A percentile compares a stretch with the other conserved stretches of the same genome.
phyloP scores from a whole-genome alignment of 2,329 filamentous ascomycete genomes.

The Curvularia sp. region DNA sequence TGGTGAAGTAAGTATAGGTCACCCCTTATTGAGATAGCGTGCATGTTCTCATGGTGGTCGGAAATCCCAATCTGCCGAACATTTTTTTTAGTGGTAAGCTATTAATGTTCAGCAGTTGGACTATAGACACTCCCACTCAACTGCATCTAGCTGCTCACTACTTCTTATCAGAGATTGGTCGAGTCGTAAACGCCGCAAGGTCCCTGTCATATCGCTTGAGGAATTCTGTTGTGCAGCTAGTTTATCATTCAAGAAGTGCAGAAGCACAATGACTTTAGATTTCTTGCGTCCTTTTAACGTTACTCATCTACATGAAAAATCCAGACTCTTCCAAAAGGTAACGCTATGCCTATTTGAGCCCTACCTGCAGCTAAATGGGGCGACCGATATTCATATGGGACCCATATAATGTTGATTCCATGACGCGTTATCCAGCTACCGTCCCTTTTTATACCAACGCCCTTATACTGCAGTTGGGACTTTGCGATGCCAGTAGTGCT shows the following conservation, averaged over 20 bases:
- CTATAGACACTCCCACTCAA: too few species aligned
- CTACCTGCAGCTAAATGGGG: conserved; percentile 22
- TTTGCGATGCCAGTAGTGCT: conserved; percentile 5
- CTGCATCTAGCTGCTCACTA: too few species aligned
- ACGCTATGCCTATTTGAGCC: conserved; percentile 20
- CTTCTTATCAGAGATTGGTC: too few species aligned
- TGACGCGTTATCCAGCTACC: conserved; percentile 28
- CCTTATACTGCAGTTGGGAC: conserved; percentile 20
- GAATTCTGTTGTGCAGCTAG: neutral
- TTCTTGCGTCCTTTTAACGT: neutral
- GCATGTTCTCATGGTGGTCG: too few species aligned
- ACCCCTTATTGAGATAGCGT: too few species aligned
- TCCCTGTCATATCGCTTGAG: neutral
- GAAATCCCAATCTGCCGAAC: neutral
- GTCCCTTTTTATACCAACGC: conserved; percentile 19
- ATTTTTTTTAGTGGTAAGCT: neutral
- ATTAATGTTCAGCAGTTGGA: too few species aligned
- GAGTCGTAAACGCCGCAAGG: neutral
- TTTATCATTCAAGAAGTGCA: neutral
- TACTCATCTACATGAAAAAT: conserved; percentile 15
- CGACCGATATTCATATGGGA: conserved; percentile 34
- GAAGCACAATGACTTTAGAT: neutral
- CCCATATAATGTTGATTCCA: conserved; percentile 26
- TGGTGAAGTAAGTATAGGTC: neutral
- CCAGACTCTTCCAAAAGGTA: conserved; percentile 26